Conservation (phyloP, 1,284 basidiomycete genomes). For the Malassezia cuniculi region DNA sequence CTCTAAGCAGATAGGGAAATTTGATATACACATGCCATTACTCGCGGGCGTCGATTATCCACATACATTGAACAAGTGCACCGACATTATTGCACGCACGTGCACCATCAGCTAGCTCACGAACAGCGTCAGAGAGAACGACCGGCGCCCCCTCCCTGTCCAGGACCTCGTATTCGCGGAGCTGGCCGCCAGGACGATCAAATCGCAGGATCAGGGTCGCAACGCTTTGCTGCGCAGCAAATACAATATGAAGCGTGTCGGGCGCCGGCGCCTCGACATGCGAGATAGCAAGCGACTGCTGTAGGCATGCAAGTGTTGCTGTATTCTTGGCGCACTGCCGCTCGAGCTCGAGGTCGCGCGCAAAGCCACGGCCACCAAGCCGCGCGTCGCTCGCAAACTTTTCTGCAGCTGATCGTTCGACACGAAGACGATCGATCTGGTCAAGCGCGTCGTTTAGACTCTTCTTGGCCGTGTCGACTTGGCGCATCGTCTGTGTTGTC, state of each 20-base stretch:
- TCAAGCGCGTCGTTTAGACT: conserved; percentile 23
- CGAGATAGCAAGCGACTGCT: conserved; percentile 7
- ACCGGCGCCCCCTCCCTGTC: conserved; percentile 4
- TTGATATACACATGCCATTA: no score
- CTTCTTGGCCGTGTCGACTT: conserved; percentile 29
- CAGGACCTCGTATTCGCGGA: neutral
- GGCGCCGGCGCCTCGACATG: conserved; percentile 3
- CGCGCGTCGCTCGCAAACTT: conserved; percentile 32
- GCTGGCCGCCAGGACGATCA: conserved; percentile 8
- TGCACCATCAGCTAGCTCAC: conserved; percentile 1
- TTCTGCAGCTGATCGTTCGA: conserved; percentile 29
- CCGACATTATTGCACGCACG: conserved; percentile 6
- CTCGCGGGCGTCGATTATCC: neutral
- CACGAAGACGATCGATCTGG: conserved; percentile 27
- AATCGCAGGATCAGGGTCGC: conserved; percentile 5
- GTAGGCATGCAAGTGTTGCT: conserved; percentile 5
- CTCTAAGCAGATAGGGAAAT: conserved; percentile 17
- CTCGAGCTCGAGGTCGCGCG: conserved; percentile 31
- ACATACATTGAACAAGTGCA: conserved; percentile 8
- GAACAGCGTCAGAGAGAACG: neutral
- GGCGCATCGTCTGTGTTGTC: conserved; percentile 20
- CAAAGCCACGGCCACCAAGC: conserved; percentile 27
- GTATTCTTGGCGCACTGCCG: conserved; percentile 20
- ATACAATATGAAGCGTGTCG: conserved; percentile 2
- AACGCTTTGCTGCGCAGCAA: neutral